Conservation (phyloP, 352 stramenopile species). For the Peronospora farinosa region DNA sequence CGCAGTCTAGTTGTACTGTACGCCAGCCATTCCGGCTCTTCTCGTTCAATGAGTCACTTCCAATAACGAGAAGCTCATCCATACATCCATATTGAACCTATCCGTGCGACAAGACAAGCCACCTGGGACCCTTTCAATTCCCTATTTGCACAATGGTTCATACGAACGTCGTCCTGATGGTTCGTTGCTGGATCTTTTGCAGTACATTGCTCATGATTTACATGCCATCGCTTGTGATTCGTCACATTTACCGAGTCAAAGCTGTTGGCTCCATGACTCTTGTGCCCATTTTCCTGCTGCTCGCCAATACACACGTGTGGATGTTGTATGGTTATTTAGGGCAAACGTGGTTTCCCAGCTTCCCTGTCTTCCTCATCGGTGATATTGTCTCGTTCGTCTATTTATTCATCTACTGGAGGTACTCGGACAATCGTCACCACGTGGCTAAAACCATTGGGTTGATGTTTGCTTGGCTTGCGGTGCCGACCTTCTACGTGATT, state of each 20-base stretch:
- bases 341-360: conserved; percentile 32
- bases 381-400: conserved; percentile 28
- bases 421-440: conserved; percentile 10
- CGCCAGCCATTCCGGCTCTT: too few relatives aligned
- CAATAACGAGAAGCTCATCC: too few relatives aligned
- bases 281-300: conserved; percentile 25
- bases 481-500: conserved; percentile 26
- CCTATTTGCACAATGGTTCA: conserved; percentile 17
- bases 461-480: conserved; percentile 15
- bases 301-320: conserved; percentile 29
- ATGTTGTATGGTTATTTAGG: conserved; percentile 30
- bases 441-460: conserved; percentile 17
- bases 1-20: too few relatives aligned
- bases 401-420: conserved; percentile 29
- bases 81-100: too few relatives aligned
- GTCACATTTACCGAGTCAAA: conserved; percentile 22
- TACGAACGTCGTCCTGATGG: conserved; percentile 17
- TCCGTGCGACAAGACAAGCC: background rate
- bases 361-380: conserved; percentile 34
- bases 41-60: too few relatives aligned
- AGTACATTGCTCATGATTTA: conserved; percentile 27
- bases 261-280: conserved; percentile 16
- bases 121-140: conserved; percentile 5
- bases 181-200: conserved; percentile 27
- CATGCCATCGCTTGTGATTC: conserved; percentile 26